Base-by-base conservation (phyloP, 768 basidiomycete species). In the Dentipellis sp. region DNA sequence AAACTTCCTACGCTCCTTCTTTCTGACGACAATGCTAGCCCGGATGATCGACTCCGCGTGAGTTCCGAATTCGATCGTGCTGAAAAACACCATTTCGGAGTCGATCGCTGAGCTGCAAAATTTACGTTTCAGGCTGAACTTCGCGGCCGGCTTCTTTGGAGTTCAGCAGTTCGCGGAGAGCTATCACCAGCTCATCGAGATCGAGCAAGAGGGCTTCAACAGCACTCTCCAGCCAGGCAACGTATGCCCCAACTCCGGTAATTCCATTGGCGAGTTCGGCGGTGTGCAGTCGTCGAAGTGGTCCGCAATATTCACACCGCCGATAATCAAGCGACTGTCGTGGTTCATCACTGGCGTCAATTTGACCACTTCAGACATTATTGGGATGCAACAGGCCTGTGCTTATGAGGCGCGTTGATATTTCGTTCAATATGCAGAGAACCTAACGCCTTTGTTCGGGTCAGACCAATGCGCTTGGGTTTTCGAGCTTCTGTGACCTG, bases 91-190 rank as follows among this genome's bases (percentile, higher is more conserved):
- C 14, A 16, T 16, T 16, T 42, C 65, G 3, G 67, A 67, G 71
- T 61, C 67, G 17, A 60, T 66, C 36, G 60, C 62, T 54, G 56
- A 45, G 47, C n/a, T 34, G 22, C 29, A 2, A 6, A 1, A 37
- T 11, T 34, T 1, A 66, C 72, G 1, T 11, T 10, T 2, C 29
- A 68, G 66, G 9, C 69, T 75, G 46, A 75, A 78, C 62, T 79
- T 78, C 61, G 76, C 76, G 1, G 72, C 76, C 10, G 78, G 78
- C n/a, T 75, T 76, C 68, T 75, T 74, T 53, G 74, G 74, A 8
- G 66, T 76, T 29, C 74, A 74, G 23, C 71, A 68, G 9, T 77
- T 75, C 17, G 66, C 55, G 48, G 55, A 58, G n/a, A 59, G 75
- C 38, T 79, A 76, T 63, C 73, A 78, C 58, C 72, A 78, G 56